A percentile compares a stretch with the other conserved stretches of the same genome.
Evolutionary conservation across 1,139 yeast genomes (phyloP).

Genomic region (Pichia sp.): DNA sequence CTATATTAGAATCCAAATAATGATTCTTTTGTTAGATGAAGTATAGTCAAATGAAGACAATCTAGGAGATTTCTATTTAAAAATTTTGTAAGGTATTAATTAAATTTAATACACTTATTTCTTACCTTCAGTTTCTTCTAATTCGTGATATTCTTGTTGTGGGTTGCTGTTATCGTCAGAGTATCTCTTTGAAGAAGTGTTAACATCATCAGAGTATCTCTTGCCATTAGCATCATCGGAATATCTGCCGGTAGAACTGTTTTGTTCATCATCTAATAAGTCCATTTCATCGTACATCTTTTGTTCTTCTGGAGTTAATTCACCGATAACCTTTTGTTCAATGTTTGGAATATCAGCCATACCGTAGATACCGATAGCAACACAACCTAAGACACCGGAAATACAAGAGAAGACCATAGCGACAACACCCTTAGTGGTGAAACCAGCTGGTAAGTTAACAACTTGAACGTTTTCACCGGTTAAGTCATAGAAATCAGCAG

Average conservation of each 20-base stretch:
- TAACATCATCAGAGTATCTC: constrained; percentile 16
- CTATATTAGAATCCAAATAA: too few species aligned
- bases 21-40: too few species aligned
- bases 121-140: constrained; percentile 3
- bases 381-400: constrained; percentile 78
- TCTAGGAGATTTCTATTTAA: too few species aligned
- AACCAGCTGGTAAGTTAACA: constrained; percentile 71
- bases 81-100: background rate
- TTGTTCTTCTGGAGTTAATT: constrained; percentile 43
- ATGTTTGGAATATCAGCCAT: constrained; percentile 66
- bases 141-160: constrained; percentile 5
- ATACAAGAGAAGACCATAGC: constrained; percentile 81
- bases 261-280: background rate
- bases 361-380: constrained; percentile 78
- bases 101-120: background rate
- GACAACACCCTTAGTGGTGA: constrained; percentile 86
- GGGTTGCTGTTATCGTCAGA: constrained; percentile 3
- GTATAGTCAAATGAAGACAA: too few species aligned
- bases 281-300: constrained; percentile 21
- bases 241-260: constrained; percentile 18
- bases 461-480: constrained; percentile 70
- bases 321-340: constrained; percentile 51
- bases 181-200: constrained; percentile 10
- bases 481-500: constrained; percentile 59
- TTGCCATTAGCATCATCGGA: constrained; percentile 16